Conservation (phyloP, 495 filamentous ascomycete species). For the Aspergillus mulundensis region DNA sequence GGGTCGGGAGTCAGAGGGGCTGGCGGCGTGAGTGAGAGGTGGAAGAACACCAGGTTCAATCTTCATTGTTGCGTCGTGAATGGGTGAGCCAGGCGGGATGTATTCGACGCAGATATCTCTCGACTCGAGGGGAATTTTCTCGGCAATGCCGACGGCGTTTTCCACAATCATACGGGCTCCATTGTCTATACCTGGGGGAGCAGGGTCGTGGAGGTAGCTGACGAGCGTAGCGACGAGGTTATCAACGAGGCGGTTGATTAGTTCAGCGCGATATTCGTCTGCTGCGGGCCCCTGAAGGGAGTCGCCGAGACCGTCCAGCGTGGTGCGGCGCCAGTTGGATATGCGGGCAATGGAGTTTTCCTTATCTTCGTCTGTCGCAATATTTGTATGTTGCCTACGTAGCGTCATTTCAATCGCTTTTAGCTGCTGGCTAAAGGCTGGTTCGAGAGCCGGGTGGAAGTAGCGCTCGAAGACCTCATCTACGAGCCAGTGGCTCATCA, state of each 20-base stretch:
- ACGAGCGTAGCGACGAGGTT: conserved; percentile 67
- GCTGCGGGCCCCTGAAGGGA: conserved; percentile 61
- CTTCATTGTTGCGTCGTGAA: conserved; percentile 75
- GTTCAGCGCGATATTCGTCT: conserved; percentile 55
- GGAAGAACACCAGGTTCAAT: conserved; percentile 69
- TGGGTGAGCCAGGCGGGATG: conserved; percentile 63
- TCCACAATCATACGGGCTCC: conserved; percentile 91
- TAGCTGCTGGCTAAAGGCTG: conserved; percentile 66
- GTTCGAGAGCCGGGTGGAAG: conserved; percentile 86
- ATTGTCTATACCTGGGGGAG: conserved; percentile 70
- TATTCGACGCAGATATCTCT: conserved; percentile 88
- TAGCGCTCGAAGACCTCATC: conserved; percentile 86
- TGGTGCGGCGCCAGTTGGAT: conserved; percentile 89
- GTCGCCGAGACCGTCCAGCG: conserved; percentile 82
- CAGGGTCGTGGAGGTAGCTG: conserved; percentile 68
- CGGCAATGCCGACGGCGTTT: conserved; percentile 78
- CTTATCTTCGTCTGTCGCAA: conserved; percentile 75
- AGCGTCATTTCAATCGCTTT: conserved; percentile 91
- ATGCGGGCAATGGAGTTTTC: conserved; percentile 85
- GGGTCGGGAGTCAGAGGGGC: conserved; percentile 32
- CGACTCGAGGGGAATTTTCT: conserved; percentile 85
- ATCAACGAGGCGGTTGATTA: conserved; percentile 64
- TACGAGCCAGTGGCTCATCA: conserved; percentile 84
- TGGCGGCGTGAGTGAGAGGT: conserved; percentile 54
- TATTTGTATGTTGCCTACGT: conserved; percentile 62